Evolutionary conservation across 768 basidiomycete genomes (phyloP).

Genomic region (Auriscalpium vulgare): DNA sequence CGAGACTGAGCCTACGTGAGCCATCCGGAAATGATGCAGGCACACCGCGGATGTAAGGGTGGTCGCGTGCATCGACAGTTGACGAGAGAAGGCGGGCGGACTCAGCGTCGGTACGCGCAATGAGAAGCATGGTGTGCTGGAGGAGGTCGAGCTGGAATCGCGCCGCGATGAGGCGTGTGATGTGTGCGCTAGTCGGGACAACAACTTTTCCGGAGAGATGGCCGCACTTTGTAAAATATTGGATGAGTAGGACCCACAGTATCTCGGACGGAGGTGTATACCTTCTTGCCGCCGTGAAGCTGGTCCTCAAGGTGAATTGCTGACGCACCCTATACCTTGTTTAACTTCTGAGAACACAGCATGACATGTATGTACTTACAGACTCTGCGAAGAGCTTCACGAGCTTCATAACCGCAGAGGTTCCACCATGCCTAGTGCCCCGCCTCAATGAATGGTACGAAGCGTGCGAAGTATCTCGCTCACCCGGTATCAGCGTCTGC

Average conservation of each 20-base stretch:
- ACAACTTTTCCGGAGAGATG: slow-evolving; percentile 90
- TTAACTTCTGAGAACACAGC: not conserved
- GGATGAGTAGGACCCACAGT: not conserved
- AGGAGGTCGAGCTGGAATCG: slow-evolving; percentile 90
- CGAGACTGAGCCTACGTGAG: slow-evolving; percentile 42
- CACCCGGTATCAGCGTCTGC: slow-evolving; percentile 95
- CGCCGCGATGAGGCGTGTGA: slow-evolving; percentile 75
- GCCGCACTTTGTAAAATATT: slow-evolving; percentile 46
- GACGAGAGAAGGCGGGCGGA: slow-evolving; percentile 79
- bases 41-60: slow-evolving; percentile 68
- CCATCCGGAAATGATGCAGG: slow-evolving; percentile 29
- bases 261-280: slow-evolving; percentile 15
- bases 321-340: slow-evolving; percentile 60
- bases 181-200: slow-evolving; percentile 82
- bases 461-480: slow-evolving; percentile 13
- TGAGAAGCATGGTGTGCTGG: slow-evolving; percentile 79
- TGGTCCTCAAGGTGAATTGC: slow-evolving; percentile 93
- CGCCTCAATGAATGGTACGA: not conserved
- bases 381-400: slow-evolving; percentile 93
- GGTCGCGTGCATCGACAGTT: slow-evolving; percentile 76
- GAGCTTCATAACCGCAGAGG: slow-evolving; percentile 92
- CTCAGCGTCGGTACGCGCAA: slow-evolving; percentile 90
- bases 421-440: slow-evolving; percentile 69
- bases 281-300: slow-evolving; percentile 90
- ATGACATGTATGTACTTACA: slow-evolving; percentile 28